phyloP scores from a whole-genome alignment of 202 grass and related monocot species.

The Hordeum pubiflorum region DNA sequence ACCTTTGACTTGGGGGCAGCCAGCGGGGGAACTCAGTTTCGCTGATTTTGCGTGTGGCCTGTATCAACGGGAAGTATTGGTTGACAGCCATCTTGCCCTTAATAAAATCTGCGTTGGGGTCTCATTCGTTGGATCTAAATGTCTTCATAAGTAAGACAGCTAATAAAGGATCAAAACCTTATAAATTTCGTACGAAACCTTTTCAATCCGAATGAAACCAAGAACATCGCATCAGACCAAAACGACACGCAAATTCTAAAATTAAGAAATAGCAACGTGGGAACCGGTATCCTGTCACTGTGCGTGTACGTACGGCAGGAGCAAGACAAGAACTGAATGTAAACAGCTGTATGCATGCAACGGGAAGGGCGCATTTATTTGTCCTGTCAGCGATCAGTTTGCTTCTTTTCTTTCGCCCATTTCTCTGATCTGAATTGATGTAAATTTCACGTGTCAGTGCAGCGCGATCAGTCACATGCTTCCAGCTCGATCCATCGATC shows the following conservation, averaged over 20 bases:
- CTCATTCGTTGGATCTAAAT: too few relatives aligned
- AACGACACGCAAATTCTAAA: background rate
- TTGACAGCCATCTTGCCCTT: too few relatives aligned
- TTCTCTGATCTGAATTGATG: background rate
- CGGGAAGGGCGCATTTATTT: slow-evolving; percentile 11
- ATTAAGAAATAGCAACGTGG: background rate
- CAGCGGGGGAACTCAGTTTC: too few relatives aligned
- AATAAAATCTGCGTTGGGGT: too few relatives aligned
- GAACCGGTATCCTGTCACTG: background rate
- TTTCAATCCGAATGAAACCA: background rate
- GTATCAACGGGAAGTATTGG: too few relatives aligned
- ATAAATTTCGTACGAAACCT: too few relatives aligned
- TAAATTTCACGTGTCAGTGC: background rate
- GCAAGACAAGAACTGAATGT: slow-evolving; percentile 20
- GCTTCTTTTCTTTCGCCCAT: slow-evolving; percentile 1
- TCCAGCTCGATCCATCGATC: background rate
- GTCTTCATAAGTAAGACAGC: too few relatives aligned
- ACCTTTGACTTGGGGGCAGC: too few relatives aligned
- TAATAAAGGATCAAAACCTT: too few relatives aligned
- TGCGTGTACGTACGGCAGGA: slow-evolving; percentile 7
- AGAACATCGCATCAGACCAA: background rate
- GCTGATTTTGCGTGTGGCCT: too few relatives aligned
- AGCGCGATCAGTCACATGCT: background rate
- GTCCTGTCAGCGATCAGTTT: slow-evolving; percentile 8
- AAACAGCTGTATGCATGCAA: slow-evolving; percentile 27